Base-by-base conservation (phyloP, 2,329 filamentous ascomycete species). In the Microdochium paspali region DNA sequence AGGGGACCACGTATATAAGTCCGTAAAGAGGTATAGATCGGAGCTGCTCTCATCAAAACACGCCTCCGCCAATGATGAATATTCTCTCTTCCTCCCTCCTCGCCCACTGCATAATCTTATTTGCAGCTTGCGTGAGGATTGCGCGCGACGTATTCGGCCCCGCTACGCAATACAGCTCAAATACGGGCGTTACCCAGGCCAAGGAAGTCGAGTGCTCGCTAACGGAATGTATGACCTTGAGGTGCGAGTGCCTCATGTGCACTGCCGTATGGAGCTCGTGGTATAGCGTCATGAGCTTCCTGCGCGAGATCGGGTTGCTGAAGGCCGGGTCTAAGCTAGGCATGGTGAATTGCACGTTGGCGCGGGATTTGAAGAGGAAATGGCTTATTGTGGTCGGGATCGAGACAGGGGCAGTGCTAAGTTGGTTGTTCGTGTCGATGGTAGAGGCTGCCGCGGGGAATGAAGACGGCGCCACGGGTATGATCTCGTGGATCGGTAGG, bases 41-140 rank as follows among this genome's bases (percentile, higher is more conserved):
- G n/a, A n/a, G n/a, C n/a, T n/a, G n/a, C n/a, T n/a, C n/a, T n/a
- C n/a, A n/a, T n/a, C n/a, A 83, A 57, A 85, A 85, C 56, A 97
- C 91, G 40, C 90, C 93, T n/a, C 93, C 94, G 1, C 93, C 93
- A 61, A 98, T 93, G 50, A 98, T 95, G 61, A 98, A 98, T 5
- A 97, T 71, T 49, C 93, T 76, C 66, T 97, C 90, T 66, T 97
- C 91, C 66, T 98, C 93, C 54, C 83, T 77, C 61, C 87, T 84
- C 2, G 91, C 85, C 90, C 91, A 98, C 60, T 93, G 87, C 5
- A 94, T 83, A 45, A 98, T 81, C 66, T 85, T 84, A 61, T 93
- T 95, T 28, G 90, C 91, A 10, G 85, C 88, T 62, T 91, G 85
- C 10, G 88, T 87, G 58, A 98, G 73, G 10, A 82, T 79, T 21